Evolutionary conservation across 768 basidiomycete species (phyloP).

Genomic region (Pulveroboletus sp.): DNA sequence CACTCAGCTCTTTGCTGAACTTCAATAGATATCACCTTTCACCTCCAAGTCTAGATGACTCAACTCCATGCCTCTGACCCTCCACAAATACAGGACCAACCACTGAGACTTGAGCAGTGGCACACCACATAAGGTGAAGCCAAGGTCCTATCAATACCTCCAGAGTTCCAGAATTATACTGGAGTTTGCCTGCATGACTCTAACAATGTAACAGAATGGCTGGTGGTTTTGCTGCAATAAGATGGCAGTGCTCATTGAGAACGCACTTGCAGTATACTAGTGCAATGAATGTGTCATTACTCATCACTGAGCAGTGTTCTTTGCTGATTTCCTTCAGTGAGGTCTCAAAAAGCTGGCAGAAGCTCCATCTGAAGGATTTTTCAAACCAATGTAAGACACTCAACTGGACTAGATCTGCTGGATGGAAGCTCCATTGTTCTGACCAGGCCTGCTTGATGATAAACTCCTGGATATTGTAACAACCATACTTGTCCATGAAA

Average conservation of each 20-base stretch:
- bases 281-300: background rate
- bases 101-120: too few relatives aligned
- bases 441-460: background rate
- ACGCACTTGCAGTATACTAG: background rate
- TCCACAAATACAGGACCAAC: too few relatives aligned
- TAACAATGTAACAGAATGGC: background rate
- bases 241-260: background rate
- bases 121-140: too few relatives aligned
- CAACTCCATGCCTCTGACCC: too few relatives aligned
- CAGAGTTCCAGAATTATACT: too few relatives aligned
- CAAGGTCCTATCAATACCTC: too few relatives aligned
- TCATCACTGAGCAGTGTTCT: background rate
- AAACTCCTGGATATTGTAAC: background rate
- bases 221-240: background rate
- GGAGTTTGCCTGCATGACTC: too few relatives aligned
- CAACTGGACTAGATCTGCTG: background rate
- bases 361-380: background rate
- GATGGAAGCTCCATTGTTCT: background rate
- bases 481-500: background rate
- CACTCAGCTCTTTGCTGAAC: too few relatives aligned
- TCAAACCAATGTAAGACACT: background rate
- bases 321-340: background rate
- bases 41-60: too few relatives aligned
- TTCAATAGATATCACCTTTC: too few relatives aligned
- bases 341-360: background rate